Base-by-base conservation (phyloP, 2,329 filamentous ascomycete genomes). In the Aspergillus sp. region DNA sequence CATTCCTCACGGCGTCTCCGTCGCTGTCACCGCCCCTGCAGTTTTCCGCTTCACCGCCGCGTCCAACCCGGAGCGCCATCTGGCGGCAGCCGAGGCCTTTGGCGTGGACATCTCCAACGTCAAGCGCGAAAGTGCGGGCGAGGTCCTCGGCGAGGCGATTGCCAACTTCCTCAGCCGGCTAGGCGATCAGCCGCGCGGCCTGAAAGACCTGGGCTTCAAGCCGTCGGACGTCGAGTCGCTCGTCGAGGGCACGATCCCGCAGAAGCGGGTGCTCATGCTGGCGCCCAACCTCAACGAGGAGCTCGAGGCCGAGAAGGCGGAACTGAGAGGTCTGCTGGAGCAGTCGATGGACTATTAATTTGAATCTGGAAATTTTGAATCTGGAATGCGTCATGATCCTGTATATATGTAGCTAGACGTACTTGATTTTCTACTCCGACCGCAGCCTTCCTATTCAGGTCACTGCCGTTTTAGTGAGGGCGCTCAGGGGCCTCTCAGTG, bases 1-100 rank as follows among this genome's bases (percentile, higher is more conserved):
- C 64, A 97, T 99, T 66, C 94, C 94, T 0, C 94, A 99, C 71
- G 94, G 94, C 49, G 94, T 99, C 20, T 93, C 88, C 1, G 94
- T 99, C 1, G 94, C 92, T 3, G 93, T 97, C 5, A 93, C 91
- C 0, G 91, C 93, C 0, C 93, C 94, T 0, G 89, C 93, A 1
- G 93, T 97, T 1, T 99, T 97, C 82, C 86, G 84, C 25, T 97
- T 97, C 75, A 99, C 93, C 0, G 93, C 81, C 0, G 82, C 93
- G 1, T 94, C 89, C 1, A 97, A 97, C 67, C 94, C 94, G 0
- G 91, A 96, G 49, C 86, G 94, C 9, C 94, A 99, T 76, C 76
- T 99, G 32, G 85, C 86, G 4, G 94, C 93, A 0, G 93, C 94
- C 0, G 91, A 96, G 70, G 86, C 83, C 0, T 97, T 99, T 60